These are phyloP conservation scores for Volvox carteri DNA, from an alignment of 163 green algal genomes.

Conservation along the genomic window DNA sequence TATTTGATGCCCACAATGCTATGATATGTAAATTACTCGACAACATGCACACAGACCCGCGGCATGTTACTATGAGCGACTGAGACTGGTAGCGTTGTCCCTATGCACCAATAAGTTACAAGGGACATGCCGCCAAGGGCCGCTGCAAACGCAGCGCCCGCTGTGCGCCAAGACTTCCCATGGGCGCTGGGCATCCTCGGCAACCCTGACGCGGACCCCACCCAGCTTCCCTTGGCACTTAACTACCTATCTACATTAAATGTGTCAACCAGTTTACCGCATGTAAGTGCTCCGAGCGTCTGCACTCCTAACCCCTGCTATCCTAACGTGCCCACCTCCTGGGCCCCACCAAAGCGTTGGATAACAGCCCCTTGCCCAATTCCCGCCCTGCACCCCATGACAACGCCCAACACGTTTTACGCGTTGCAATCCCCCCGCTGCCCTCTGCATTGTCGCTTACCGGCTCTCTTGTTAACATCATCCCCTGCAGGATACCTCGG, in stretches of 20 bases:
- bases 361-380: no score
- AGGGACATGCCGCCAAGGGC: constrained; percentile 31
- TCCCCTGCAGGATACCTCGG: constrained; percentile 2
- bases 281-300: neutral
- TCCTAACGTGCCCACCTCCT: no score
- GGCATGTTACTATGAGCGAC: constrained; percentile 9
- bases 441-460: no score
- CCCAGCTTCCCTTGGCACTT: neutral
- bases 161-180: constrained; percentile 13
- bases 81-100: neutral
- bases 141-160: constrained; percentile 1
- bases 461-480: no score
- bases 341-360: neutral
- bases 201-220: constrained; percentile 31
- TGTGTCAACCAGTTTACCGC: neutral
- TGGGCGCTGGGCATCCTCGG: constrained; percentile 6
- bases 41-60: constrained; percentile 21
- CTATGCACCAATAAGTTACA: neutral
- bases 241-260: neutral
- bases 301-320: neutral
- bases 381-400: neutral
- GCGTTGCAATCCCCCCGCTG: no score
- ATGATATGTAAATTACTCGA: neutral
- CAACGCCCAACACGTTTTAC: no score
- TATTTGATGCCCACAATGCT: neutral